phyloP scores from a whole-genome alignment of 1,284 basidiomycete genomes.

The Moesziomyces parantarcticus region DNA sequence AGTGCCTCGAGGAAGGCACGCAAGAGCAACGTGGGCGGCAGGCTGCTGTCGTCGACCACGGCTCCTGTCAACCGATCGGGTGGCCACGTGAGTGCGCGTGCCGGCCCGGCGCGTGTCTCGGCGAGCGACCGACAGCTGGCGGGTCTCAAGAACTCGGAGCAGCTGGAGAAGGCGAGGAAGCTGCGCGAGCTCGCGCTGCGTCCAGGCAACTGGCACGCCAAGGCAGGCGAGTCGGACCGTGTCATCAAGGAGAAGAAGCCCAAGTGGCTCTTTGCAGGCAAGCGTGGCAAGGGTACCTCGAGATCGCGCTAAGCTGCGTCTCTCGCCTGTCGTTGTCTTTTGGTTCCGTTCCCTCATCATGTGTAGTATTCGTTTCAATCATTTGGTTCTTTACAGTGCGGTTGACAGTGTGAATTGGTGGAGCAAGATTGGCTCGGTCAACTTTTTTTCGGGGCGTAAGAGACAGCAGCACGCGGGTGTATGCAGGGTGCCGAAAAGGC shows the following conservation, averaged over 20 bases:
- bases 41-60: constrained; percentile 46
- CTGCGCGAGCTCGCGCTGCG: constrained; percentile 59
- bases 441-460: too few relatives aligned
- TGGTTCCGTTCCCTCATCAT: constrained; percentile 1
- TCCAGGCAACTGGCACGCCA: constrained; percentile 59
- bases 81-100: constrained; percentile 57
- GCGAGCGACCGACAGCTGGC: constrained; percentile 58
- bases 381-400: constrained; percentile 1
- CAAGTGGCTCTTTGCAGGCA: constrained; percentile 65
- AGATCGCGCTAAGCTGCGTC: constrained; percentile 43
- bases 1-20: constrained; percentile 56
- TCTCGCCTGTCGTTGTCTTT: not conserved
- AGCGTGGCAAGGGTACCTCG: constrained; percentile 65
- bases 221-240: constrained; percentile 65
- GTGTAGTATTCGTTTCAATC: constrained; percentile 6
- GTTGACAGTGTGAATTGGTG: too few relatives aligned
- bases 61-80: constrained; percentile 58
- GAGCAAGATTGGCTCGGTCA: too few relatives aligned
- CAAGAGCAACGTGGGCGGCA: constrained; percentile 75
- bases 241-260: constrained; percentile 64
- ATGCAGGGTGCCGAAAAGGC: too few relatives aligned
- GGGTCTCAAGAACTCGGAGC: constrained; percentile 58
- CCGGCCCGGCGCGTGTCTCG: constrained; percentile 62
- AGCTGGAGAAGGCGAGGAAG: constrained; percentile 60
- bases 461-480: too few relatives aligned